Base-by-base conservation (phyloP, 208 protist species). In the Crithidia acanthocephali region DNA sequence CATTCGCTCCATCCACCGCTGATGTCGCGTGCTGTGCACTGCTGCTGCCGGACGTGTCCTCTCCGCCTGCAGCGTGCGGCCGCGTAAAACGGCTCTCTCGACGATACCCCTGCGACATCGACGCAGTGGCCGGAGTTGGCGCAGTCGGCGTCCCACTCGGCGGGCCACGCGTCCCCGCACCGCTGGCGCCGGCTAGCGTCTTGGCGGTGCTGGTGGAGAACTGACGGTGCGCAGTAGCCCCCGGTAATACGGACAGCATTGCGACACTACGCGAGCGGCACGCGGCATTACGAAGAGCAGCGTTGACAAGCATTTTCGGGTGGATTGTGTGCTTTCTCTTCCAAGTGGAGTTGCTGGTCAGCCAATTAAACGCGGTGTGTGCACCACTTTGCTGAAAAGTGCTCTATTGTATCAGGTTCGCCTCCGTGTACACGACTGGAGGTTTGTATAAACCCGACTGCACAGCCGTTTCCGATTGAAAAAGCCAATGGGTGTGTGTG, bases 61-160 rank as follows among this genome's bases (percentile, higher is more conserved):
- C 9, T 42, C 6, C 37, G 9, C 13, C 37, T 6, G 15, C 50
- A 30, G 8, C 50, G 18, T 58, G 25, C 2, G 42, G 7, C 15
- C 59, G 59, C 23, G 15, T 33, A 10, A 64, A 64, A 20, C 59
- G 59, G 37, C 59, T 64, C 44, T 53, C 48, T 53, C 27, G 22
- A 28, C 10, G 37, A 15, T 13, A 6, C 13, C 5, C 18, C 20
- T 51, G 48, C 27, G 48, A 22, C 9, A 13, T 23, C 11, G 22
- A 53, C 2, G 23, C 48, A 53, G 48, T n/a, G n/a, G n/a, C n/a
- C n/a, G n/a, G 23, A 16, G 22, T 28, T 10, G 48, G 8, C 4
- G 2, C 15, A 23, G n/a, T 22, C 4, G 6, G 13, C 23, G 48
- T 9, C n/a, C 4, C 23, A 28, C 8, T 28, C 2, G 48, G 27